Evolutionary conservation across 1,284 basidiomycete genomes (phyloP), one percentile per base, ranked within the genome.

Genomic region (Apiotrichum sp.): DNA sequence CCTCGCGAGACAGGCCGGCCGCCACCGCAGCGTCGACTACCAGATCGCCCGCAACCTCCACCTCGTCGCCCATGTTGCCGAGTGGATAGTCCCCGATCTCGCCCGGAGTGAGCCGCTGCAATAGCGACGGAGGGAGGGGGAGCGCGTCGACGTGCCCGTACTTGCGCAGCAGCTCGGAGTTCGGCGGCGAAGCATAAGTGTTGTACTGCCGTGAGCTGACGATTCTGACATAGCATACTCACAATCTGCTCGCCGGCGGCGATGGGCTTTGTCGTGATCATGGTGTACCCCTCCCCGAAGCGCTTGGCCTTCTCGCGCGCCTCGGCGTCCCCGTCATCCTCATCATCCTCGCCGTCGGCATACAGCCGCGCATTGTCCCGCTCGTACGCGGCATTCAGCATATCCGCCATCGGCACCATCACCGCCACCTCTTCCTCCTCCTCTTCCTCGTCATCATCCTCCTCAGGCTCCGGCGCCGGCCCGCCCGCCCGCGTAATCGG

Each of bases 381-480:
- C n/a, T 84, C 86, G 71, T 84, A 90, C 54, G 85, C 83, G 6
- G 93, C 93, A 65, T 95, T 96, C 50, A 95, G 80, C 80, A 98
- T 86, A 74, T 98, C 95, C 1, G 95, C 96, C 80, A 98, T 86
- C 0, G 95, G 95, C 1, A 98, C 88, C 93, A 98, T 96, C 0
- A 89, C 86, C 9, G 92, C 85, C 62, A 89, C 84, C 1, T 82
- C 79, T 1, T 87, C 83, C 50, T 85, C 84, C 3, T 76, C 80
- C 9, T 85, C 84, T 10, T 84, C 83, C 4, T 84, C 83, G 2
- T 83, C 70, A 22, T 22, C 22, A 14, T 69, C 69, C 5, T 70
- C 80, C 10, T 78, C 78, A 6, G 63, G 66, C n/a, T 78, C 74
- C 14, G 52, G 39, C 3, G 39, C 51, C 0, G 54, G 47, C 1